Evolutionary conservation across 2,329 filamentous ascomycete species (phyloP), one percentile per base, ranked within the genome.

Genomic region (Raffaelea arxii): DNA sequence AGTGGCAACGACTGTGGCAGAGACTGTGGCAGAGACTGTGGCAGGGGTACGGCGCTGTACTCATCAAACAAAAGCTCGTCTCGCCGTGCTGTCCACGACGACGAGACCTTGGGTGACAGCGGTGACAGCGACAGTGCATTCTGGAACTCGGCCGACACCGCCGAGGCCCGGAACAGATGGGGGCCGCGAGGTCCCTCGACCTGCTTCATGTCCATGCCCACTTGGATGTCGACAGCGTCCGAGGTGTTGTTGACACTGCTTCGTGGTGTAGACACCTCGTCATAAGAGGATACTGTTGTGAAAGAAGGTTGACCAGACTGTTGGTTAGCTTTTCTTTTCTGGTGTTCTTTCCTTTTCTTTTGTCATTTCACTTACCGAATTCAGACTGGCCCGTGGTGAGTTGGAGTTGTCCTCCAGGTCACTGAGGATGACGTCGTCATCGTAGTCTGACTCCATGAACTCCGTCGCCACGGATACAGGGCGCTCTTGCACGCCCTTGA

Each of bases 201-300:
- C 25, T 81, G 73, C 62, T 84, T 84, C 36, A 74, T 62, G 49
- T 76, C 73, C 50, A 75, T 67, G 39, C 80, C 74, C 53, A 82
- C 74, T 43, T 78, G 71, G 57, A 81, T 86, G 24, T 71, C 70
- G 51, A 72, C 73, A 50, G 78, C 74, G n/a, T n/a, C n/a, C n/a
- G n/a, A n/a, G n/a, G n/a, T n/a, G n/a, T n/a, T n/a, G 53, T 77
- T 72, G 54, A 73, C 73, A 56, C 69, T 75, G 40, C 84, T 84
- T 51, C 78, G 76, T 18, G 90, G 90, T 23, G 90, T 95, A 25
- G 79, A 78, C 4, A 82, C 75, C 61, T 94, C 89, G 58, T 94
- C 88, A 57, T 85, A 89, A 2, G 87, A 91, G 6, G 89, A 94
- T 32, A 92, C 72, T 2, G 90, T 94, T 3, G 87, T 91, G 59